Evolutionary conservation across 306 rosid genomes (phyloP).

Genomic region (Cyamopsis tetragonoloba): DNA sequence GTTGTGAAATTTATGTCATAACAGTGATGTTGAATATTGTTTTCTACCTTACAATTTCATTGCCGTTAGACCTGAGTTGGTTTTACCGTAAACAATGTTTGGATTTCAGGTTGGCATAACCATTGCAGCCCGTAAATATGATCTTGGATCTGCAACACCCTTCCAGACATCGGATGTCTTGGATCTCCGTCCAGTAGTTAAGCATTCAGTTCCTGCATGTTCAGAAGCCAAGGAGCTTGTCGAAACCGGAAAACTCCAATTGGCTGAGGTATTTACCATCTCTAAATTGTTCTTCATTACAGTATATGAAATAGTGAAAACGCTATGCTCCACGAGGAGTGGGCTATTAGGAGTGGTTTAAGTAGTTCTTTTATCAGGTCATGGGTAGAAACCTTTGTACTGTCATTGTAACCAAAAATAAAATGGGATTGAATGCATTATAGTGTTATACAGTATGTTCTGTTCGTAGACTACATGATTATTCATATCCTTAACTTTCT

Average conservation of each 20-base stretch:
- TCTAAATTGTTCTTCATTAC: background rate
- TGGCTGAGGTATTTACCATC: constrained; percentile 74
- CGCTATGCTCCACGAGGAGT: background rate
- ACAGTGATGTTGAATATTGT: background rate
- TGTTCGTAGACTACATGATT: background rate
- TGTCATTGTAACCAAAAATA: background rate
- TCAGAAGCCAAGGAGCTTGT: constrained; percentile 97
- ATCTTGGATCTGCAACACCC: constrained; percentile 65
- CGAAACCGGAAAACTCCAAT: constrained; percentile 91
- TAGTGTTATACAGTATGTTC: background rate
- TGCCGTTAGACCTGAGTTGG: background rate
- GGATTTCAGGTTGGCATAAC: constrained; percentile 72
- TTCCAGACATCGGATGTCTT: constrained; percentile 80
- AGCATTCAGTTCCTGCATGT: constrained; percentile 90
- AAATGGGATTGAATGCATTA: background rate
- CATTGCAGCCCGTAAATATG: constrained; percentile 81
- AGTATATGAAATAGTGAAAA: background rate
- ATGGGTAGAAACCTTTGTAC: background rate
- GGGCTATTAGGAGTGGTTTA: background rate
- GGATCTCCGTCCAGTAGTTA: constrained; percentile 87
- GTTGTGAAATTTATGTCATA: background rate
- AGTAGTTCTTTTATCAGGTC: background rate
- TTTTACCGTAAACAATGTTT: constrained; percentile 12
- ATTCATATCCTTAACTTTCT: background rate
- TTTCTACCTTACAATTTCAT: background rate